A percentile compares a stretch with the other conserved stretches of the same genome.
Evolutionary conservation across 345 rosid genomes (phyloP).

Genomic region (Citrus cavaleriei): DNA sequence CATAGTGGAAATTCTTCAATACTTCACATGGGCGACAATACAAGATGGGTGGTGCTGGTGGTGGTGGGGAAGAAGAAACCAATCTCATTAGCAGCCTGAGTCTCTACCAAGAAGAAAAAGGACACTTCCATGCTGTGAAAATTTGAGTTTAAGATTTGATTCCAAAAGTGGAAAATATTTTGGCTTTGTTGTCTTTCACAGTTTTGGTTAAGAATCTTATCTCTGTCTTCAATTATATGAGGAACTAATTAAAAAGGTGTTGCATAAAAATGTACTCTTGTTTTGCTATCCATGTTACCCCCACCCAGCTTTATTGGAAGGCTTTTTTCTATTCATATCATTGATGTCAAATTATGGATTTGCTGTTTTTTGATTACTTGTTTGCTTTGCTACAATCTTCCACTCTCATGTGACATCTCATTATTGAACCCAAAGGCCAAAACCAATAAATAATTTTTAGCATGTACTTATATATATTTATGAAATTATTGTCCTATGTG

Average conservation of each 20-base stretch:
- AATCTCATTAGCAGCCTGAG: neutral
- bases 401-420: too few relatives aligned
- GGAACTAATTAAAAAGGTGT: too few relatives aligned
- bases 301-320: neutral
- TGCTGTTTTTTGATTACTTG: too few relatives aligned
- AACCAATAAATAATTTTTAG: too few relatives aligned
- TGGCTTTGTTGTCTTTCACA: neutral
- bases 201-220: neutral
- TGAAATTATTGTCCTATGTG: neutral
- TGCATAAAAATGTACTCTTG: too few relatives aligned
- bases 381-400: too few relatives aligned
- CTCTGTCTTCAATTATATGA: neutral
- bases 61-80: neutral
- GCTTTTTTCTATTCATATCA: neutral
- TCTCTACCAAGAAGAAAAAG: neutral
- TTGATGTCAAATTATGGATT: too few relatives aligned
- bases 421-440: too few relatives aligned
- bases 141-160: neutral
- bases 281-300: neutral
- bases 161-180: constrained; percentile 3
- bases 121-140: neutral
- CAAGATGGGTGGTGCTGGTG: neutral
- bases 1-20: neutral
- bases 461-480: too few relatives aligned
- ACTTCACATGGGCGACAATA: neutral